Percentiles rank a stretch among this genome's conserved stretches.
These are phyloP conservation scores for Sextonia rubra DNA, from an alignment of 164 flowering plant genomes.

Conservation along the genomic window DNA sequence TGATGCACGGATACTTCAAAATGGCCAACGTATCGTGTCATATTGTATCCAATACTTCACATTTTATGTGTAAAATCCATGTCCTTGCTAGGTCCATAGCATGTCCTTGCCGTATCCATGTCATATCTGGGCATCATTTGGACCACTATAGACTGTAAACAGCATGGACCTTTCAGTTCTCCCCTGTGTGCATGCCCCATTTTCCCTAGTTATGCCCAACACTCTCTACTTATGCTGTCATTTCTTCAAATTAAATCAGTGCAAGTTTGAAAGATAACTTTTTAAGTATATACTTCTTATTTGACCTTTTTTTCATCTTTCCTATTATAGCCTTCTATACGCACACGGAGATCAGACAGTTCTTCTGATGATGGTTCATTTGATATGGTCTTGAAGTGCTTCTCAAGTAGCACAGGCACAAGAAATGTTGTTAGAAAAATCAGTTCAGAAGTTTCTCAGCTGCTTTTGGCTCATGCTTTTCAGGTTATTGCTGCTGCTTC, in stretches of 20 bases:
- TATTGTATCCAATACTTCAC: too few species aligned
- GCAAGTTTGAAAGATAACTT: not conserved
- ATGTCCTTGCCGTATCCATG: too few species aligned
- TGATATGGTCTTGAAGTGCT: slow-evolving; percentile 45
- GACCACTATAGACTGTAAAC: not conserved
- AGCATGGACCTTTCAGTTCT: not conserved
- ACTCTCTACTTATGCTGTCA: not conserved
- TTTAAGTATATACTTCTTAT: too few species aligned
- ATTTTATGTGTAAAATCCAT: too few species aligned
- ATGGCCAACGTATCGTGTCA: too few species aligned
- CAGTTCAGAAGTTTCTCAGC: slow-evolving; percentile 42
- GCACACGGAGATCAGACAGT: slow-evolving; percentile 61
- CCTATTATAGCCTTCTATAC: slow-evolving; percentile 57
- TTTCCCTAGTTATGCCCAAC: not conserved
- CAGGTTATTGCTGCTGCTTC: slow-evolving; percentile 42
- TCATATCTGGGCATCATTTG: too few species aligned
- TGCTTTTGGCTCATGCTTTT: slow-evolving; percentile 77
- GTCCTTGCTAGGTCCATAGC: too few species aligned
- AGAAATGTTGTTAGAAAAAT: slow-evolving; percentile 53
- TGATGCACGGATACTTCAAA: not conserved
- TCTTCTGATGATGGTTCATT: slow-evolving; percentile 46
- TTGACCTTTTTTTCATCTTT: not conserved
- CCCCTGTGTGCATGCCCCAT: too few species aligned
- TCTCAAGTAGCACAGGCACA: slow-evolving; percentile 42
- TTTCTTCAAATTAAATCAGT: not conserved